A percentile compares a stretch with the other conserved stretches of the same genome.
phyloP scores from a whole-genome alignment of 331 rosid species.

The Rosa hybrid region DNA sequence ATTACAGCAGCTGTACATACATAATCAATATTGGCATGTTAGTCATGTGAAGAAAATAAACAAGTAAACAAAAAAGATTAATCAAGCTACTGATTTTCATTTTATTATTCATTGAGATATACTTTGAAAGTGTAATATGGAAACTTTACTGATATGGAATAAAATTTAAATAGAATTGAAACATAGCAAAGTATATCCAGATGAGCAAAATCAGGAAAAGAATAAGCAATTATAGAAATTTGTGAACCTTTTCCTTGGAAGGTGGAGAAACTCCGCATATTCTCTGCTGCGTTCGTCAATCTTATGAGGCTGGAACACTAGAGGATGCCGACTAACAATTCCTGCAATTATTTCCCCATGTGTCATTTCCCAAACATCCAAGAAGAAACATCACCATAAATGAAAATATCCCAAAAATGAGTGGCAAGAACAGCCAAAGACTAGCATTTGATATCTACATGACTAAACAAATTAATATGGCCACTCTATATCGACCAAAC shows the following conservation, averaged over 20 bases:
- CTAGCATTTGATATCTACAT: not conserved
- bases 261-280: constrained; percentile 88
- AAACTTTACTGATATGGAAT: not conserved
- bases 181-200: constrained; percentile 1
- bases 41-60: constrained; percentile 4
- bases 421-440: not conserved
- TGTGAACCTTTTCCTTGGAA: constrained; percentile 72
- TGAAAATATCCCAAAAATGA: not conserved
- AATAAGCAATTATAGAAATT: constrained; percentile 57
- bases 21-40: constrained; percentile 7
- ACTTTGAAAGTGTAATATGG: not conserved
- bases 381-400: not conserved
- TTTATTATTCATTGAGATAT: not conserved
- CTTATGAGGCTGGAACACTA: constrained; percentile 74
- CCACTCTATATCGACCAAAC: no score
- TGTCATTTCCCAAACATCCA: constrained; percentile 22
- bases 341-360: constrained; percentile 48
- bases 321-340: constrained; percentile 91
- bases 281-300: constrained; percentile 71
- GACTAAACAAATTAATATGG: not conserved
- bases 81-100: not conserved
- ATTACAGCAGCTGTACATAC: constrained; percentile 78
- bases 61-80: not conserved
- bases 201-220: constrained; percentile 10
- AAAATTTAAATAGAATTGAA: not conserved